Percentiles rank a stretch among this genome's conserved stretches.
These are phyloP conservation scores for Mortierella sp. DNA, from an alignment of 371 early-diverging fungal genomes.

Conservation along the genomic window DNA sequence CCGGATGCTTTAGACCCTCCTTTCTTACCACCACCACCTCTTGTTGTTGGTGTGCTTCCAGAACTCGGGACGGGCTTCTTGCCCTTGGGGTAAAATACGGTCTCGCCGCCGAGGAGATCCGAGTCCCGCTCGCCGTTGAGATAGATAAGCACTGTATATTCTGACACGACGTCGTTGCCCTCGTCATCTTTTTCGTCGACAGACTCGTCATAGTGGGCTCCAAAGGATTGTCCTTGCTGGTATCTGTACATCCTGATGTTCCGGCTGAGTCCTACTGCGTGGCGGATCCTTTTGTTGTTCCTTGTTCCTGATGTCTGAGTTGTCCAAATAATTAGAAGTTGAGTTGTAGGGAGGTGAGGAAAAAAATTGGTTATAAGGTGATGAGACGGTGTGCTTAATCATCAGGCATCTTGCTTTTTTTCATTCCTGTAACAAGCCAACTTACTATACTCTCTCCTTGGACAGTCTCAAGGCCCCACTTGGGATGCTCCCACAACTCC, in stretches of 20 bases:
- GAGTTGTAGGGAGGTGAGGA: background rate
- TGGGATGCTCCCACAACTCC: constrained; percentile 45
- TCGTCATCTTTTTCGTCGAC: constrained; percentile 61
- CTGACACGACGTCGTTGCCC: constrained; percentile 60
- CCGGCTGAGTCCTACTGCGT: constrained; percentile 69
- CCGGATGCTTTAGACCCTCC: constrained; percentile 21
- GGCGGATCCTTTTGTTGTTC: constrained; percentile 41
- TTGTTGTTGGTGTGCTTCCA: background rate
- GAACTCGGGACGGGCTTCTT: constrained; percentile 28
- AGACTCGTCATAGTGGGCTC: constrained; percentile 83
- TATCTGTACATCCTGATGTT: constrained; percentile 85
- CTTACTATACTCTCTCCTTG: constrained; percentile 38
- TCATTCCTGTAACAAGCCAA: background rate
- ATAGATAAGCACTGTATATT: constrained; percentile 81
- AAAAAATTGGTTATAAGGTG: background rate
- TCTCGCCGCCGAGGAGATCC: constrained; percentile 77
- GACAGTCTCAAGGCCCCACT: constrained; percentile 36
- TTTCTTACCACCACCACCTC: background rate
- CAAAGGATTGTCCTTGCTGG: constrained; percentile 76
- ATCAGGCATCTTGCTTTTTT: background rate
- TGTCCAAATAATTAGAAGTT: background rate
- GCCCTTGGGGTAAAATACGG: constrained; percentile 73
- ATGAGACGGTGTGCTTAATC: too few relatives aligned
- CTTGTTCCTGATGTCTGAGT: constrained; percentile 34
- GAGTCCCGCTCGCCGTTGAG: constrained; percentile 65